These are phyloP conservation scores for Gamarada debralockiae DNA, from an alignment of 495 filamentous ascomycete genomes.

Conservation along the genomic window DNA sequence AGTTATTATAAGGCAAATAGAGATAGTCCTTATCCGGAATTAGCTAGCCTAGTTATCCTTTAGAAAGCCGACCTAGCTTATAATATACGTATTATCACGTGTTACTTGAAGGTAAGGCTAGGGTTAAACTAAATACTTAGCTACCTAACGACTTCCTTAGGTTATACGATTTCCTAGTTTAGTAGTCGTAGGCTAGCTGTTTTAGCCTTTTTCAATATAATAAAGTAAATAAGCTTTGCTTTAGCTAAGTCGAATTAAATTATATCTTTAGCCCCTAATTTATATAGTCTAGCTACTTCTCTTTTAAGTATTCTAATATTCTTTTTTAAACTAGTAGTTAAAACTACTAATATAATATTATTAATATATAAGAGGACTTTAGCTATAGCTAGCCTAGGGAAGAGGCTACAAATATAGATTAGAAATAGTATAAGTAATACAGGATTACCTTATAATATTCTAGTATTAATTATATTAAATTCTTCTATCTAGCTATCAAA, in stretches of 20 bases:
- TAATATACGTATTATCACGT: too few species aligned
- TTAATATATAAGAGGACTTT: neutral
- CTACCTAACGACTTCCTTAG: neutral
- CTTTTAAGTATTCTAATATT: too few species aligned
- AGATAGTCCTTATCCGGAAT: too few species aligned
- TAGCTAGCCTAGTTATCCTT: too few species aligned
- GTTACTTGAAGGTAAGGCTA: too few species aligned
- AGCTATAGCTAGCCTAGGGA: neutral
- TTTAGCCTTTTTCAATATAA: neutral
- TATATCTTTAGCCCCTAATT: neutral
- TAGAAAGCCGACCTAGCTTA: too few species aligned
- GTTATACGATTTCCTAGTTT: too few species aligned
- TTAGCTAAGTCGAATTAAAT: slow-evolving; percentile 4
- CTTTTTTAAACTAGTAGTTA: too few species aligned
- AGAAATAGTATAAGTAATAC: neutral
- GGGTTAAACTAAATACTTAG: neutral
- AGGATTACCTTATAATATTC: too few species aligned
- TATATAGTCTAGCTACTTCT: neutral
- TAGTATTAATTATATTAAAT: neutral
- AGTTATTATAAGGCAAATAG: too few species aligned
- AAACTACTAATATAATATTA: neutral
- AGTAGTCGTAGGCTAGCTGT: neutral
- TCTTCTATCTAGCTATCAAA: neutral
- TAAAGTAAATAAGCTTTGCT: neutral
- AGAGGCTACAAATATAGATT: neutral